Evolutionary conservation across 352 stramenopile genomes (phyloP).

Genomic region (Phytophthora vignae): DNA sequence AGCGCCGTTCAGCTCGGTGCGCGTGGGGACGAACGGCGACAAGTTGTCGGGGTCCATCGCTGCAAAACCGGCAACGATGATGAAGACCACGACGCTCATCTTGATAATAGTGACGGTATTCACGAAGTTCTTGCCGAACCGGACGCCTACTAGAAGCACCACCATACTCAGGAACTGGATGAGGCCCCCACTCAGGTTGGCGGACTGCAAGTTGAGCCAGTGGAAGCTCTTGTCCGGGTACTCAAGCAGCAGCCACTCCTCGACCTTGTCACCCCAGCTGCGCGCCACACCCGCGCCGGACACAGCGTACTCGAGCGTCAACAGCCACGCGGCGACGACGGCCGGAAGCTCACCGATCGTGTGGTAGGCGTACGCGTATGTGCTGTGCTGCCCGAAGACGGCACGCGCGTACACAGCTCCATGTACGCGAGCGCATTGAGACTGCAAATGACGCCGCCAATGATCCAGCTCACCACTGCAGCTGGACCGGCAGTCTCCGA

Average conservation of each 20-base stretch:
- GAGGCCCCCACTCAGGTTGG: constrained; percentile 59
- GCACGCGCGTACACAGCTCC: constrained; percentile 82
- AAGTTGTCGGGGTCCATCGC: constrained; percentile 85
- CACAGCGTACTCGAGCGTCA: constrained; percentile 93
- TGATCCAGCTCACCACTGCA: constrained; percentile 73
- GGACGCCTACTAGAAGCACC: constrained; percentile 81
- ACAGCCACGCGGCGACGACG: constrained; percentile 81
- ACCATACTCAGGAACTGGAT: constrained; percentile 73
- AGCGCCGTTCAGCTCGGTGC: constrained; percentile 26
- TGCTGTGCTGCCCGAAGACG: constrained; percentile 87
- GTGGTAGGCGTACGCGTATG: constrained; percentile 93
- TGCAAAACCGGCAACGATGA: constrained; percentile 86
- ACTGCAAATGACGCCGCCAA: constrained; percentile 77
- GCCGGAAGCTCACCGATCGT: constrained; percentile 91
- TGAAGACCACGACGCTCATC: constrained; percentile 86
- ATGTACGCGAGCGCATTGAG: constrained; percentile 87
- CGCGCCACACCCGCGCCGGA: constrained; percentile 89
- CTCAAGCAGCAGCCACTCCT: constrained; percentile 62
- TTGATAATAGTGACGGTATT: constrained; percentile 85
- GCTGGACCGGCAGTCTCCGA: constrained; percentile 73
- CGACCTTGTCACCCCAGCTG: constrained; percentile 92
- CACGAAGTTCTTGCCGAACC: constrained; percentile 87
- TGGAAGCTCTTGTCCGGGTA: constrained; percentile 47
- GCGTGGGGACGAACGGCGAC: constrained; percentile 75
- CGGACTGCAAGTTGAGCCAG: constrained; percentile 63